These are phyloP conservation scores for Typha latifolia DNA, from an alignment of 176 grass and related monocot species.

Conservation along the genomic window DNA sequence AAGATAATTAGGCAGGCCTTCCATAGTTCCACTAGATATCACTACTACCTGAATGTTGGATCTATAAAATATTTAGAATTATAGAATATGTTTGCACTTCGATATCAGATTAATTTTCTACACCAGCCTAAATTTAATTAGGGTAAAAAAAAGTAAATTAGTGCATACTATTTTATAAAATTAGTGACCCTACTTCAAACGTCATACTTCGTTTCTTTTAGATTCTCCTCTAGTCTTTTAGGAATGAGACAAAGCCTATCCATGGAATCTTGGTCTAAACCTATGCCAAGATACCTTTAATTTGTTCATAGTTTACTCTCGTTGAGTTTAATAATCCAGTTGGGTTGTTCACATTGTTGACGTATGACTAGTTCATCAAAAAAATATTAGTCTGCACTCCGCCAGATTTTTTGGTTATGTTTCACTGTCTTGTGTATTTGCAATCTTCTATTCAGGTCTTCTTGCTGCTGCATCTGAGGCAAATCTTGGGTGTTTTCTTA, in stretches of 20 bases:
- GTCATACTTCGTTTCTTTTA: not conserved
- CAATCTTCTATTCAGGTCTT: constrained; percentile 16
- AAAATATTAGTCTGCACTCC: not conserved
- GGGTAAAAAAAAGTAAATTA: too few species aligned
- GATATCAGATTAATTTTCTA: too few species aligned
- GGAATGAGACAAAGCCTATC: constrained; percentile 32
- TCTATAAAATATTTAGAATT: too few species aligned
- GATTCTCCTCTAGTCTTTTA: not conserved
- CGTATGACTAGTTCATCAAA: not conserved
- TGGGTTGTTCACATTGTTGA: not conserved
- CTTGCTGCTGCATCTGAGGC: not conserved
- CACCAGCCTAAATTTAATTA: too few species aligned
- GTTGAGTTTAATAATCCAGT: not conserved
- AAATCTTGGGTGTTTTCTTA: not conserved
- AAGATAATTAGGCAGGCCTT: too few species aligned
- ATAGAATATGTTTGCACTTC: too few species aligned
- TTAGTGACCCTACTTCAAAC: not conserved
- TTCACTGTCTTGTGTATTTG: not conserved
- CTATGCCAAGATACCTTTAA: constrained; percentile 29
- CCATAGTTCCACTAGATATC: too few species aligned
- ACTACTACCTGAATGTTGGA: too few species aligned
- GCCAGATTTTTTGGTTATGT: not conserved
- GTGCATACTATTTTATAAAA: too few species aligned
- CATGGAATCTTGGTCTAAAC: constrained; percentile 37
- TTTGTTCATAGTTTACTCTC: constrained; percentile 1